Conservation (phyloP, 371 early-diverging fungal genomes). For the Syncephalis plumigaleata region DNA sequence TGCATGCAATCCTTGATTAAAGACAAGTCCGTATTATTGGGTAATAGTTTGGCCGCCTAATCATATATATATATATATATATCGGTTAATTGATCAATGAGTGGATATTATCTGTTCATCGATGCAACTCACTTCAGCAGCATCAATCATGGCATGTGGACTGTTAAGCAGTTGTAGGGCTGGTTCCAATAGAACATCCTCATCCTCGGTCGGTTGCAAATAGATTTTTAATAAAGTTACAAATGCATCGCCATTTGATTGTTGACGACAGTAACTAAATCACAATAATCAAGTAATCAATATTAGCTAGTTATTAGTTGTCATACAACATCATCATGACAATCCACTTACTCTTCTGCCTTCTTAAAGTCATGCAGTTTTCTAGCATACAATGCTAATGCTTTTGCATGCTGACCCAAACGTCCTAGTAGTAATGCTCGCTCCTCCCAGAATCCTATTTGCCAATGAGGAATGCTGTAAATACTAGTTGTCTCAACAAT, state of each 20-base stretch:
- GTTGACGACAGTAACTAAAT: not conserved
- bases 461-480: constrained; percentile 12
- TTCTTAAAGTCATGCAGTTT: constrained; percentile 47
- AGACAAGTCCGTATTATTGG: not conserved
- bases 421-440: constrained; percentile 65
- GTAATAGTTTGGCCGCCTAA: constrained; percentile 1
- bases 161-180: constrained; percentile 27
- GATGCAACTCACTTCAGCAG: constrained; percentile 14
- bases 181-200: constrained; percentile 20
- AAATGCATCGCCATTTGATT: not conserved
- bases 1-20: not conserved
- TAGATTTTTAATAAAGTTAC: constrained; percentile 28
- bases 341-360: constrained; percentile 56
- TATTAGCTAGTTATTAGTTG: too few species aligned
- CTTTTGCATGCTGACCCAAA: constrained; percentile 75
- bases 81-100: too few species aligned
- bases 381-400: constrained; percentile 63
- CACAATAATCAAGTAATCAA: too few species aligned
- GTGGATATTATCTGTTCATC: too few species aligned
- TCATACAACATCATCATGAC: too few species aligned
- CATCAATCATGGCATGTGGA: constrained; percentile 39
- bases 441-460: constrained; percentile 51
- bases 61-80: too few species aligned
- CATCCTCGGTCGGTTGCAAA: constrained; percentile 19
- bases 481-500: not conserved